Percentiles rank a stretch among this genome's conserved stretches.
These are phyloP conservation scores for Colletotrichum spaethianum DNA, from an alignment of 2,329 filamentous ascomycete genomes.

Conservation along the genomic window DNA sequence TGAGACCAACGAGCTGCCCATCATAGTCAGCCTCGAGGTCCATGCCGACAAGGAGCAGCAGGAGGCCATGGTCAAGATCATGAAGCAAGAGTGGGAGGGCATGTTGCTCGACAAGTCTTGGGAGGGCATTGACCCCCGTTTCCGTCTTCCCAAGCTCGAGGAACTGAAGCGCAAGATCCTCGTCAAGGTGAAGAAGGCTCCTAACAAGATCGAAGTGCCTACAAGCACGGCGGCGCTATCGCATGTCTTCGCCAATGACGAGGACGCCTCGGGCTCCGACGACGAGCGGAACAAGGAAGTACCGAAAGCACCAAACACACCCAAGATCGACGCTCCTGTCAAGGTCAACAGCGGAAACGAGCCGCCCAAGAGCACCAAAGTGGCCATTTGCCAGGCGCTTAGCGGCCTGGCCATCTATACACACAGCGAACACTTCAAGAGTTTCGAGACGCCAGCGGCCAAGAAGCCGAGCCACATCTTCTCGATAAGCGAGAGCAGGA, in stretches of 20 bases:
- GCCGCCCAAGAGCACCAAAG: conserved; percentile 67
- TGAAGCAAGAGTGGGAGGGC: conserved; percentile 88
- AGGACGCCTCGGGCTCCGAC: conserved; percentile 59
- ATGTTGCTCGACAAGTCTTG: conserved; percentile 75
- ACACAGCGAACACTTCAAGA: conserved; percentile 84
- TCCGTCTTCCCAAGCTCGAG: conserved; percentile 77
- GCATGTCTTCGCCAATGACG: conserved; percentile 50
- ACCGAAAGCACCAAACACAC: not conserved
- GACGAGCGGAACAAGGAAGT: conserved; percentile 53
- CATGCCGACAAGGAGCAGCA: conserved; percentile 89
- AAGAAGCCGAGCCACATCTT: conserved; percentile 80
- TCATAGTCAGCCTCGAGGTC: conserved; percentile 94
- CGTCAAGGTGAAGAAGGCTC: conserved; percentile 81
- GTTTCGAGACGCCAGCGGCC: conserved; percentile 75
- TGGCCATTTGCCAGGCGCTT: conserved; percentile 77
- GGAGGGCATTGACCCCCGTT: conserved; percentile 65
- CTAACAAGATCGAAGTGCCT: conserved; percentile 51
- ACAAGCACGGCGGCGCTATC: conserved; percentile 52
- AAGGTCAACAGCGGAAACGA: conserved; percentile 45
- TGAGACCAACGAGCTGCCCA: conserved; percentile 78
- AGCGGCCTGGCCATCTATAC: conserved; percentile 88
- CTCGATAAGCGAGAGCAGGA: conserved; percentile 88
- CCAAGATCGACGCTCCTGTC: conserved; percentile 13
- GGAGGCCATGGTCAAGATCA: conserved; percentile 92
- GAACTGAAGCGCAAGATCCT: conserved; percentile 85